These are phyloP conservation scores for Leucocoprinus sp. DNA, from an alignment of 768 basidiomycete genomes.

Conservation along the genomic window DNA sequence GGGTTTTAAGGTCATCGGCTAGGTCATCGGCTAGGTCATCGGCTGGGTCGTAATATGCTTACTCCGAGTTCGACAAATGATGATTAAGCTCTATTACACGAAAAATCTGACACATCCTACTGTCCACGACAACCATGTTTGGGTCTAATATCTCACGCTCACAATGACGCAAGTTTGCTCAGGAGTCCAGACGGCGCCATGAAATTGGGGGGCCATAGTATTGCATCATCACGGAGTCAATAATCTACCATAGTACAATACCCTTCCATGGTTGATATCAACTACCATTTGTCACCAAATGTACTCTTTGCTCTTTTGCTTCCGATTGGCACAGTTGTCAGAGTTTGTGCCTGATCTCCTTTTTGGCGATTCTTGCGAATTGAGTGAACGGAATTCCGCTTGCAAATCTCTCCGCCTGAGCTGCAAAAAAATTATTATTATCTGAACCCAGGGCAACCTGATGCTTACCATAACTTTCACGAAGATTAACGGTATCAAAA, in stretches of 20 bases:
- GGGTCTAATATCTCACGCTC: no score
- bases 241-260: no score
- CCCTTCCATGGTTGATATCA: no score
- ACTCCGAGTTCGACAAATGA: neutral
- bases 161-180: no score
- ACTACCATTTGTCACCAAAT: no score
- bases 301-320: neutral
- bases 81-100: neutral
- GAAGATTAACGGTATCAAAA: constrained; percentile 54
- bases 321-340: constrained; percentile 18
- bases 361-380: constrained; percentile 49
- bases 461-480: constrained; percentile 52
- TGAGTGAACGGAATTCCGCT: constrained; percentile 48
- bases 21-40: constrained; percentile 1
- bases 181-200: no score
- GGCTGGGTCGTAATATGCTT: neutral
- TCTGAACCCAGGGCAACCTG: neutral
- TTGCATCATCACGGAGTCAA: no score
- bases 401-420: constrained; percentile 57
- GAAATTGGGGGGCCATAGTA: no score
- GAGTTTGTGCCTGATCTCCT: constrained; percentile 61
- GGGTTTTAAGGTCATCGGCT: neutral
- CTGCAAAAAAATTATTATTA: constrained; percentile 19
- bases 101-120: neutral
- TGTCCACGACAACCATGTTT: no score